Evolutionary conservation across 2,329 filamentous ascomycete species (phyloP).

Genomic region (Trichoderma harzianum): DNA sequence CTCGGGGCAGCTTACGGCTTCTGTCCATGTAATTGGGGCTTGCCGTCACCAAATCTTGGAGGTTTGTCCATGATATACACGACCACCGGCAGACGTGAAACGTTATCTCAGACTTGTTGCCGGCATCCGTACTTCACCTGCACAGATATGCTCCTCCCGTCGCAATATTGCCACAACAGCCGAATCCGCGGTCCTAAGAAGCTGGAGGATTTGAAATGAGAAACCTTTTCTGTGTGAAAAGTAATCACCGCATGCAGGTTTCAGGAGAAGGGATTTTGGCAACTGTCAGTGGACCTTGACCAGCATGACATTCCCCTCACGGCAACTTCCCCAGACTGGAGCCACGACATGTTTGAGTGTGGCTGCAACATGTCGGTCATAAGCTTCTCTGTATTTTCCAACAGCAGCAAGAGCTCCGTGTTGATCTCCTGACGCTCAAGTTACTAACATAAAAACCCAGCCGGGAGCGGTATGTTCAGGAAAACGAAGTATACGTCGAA

Average conservation of each 20-base stretch:
- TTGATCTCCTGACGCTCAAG: not conserved
- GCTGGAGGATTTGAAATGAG: not conserved
- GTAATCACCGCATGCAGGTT: not conserved
- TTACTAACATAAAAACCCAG: not conserved
- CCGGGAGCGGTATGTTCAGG: no score
- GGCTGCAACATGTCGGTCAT: not conserved
- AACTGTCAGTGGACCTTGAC: not conserved
- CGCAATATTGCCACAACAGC: not conserved
- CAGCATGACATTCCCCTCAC: not conserved
- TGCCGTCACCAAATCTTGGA: not conserved
- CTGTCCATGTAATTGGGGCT: not conserved
- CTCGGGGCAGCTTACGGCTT: not conserved
- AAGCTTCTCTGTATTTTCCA: not conserved
- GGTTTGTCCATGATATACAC: not conserved
- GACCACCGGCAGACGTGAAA: not conserved
- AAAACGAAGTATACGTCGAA: not conserved
- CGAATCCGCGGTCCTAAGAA: no score
- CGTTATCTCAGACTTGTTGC: no score
- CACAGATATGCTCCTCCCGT: not conserved
- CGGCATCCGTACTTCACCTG: not conserved
- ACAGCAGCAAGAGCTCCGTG: not conserved
- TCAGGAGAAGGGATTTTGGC: not conserved
- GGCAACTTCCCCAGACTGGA: not conserved
- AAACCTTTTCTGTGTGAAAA: not conserved
- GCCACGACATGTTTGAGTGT: not conserved